Conservation (phyloP, 345 rosid species). For the Chamaenerion angustifolium region DNA sequence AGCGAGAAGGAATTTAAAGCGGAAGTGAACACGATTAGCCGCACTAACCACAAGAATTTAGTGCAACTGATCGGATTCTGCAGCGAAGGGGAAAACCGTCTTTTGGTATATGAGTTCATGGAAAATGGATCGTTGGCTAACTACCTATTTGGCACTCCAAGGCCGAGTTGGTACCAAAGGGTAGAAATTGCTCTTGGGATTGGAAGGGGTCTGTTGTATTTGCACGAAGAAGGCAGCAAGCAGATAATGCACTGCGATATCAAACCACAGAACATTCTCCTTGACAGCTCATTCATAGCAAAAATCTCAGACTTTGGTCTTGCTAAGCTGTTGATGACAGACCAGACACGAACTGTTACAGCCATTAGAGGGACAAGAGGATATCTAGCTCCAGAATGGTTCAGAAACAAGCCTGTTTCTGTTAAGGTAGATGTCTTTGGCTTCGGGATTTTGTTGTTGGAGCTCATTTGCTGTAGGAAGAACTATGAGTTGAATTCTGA, state of each 20-base stretch:
- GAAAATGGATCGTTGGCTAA: slow-evolving; percentile 12
- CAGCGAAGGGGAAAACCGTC: slow-evolving; percentile 10
- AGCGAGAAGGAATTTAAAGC: slow-evolving; percentile 15
- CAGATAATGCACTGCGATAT: slow-evolving; percentile 12
- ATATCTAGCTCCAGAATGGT: slow-evolving; percentile 14
- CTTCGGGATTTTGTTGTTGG: slow-evolving; percentile 15
- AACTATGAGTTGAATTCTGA: background rate
- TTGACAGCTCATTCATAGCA: slow-evolving; percentile 4
- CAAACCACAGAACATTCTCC: slow-evolving; percentile 12
- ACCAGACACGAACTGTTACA: slow-evolving; percentile 8
- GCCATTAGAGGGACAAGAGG: slow-evolving; percentile 8
- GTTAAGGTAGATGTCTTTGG: slow-evolving; percentile 23
- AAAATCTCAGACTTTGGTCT: slow-evolving; percentile 13
- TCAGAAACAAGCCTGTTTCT: slow-evolving; percentile 8
- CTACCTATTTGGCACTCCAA: slow-evolving; percentile 10
- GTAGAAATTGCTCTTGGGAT: slow-evolving; percentile 10
- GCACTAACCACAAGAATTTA: slow-evolving; percentile 26
- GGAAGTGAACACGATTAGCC: slow-evolving; percentile 14
- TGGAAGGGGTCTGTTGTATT: slow-evolving; percentile 14
- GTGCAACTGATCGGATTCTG: slow-evolving; percentile 22
- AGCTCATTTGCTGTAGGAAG: slow-evolving; percentile 12
- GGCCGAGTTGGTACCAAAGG: slow-evolving; percentile 14
- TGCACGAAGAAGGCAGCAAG: slow-evolving; percentile 14
- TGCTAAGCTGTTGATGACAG: slow-evolving; percentile 5
- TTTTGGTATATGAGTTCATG: slow-evolving; percentile 21